Evolutionary conservation across 164 flowering plant genomes (phyloP), one percentile per base, ranked within the genome.

Genomic region (Vitis labrusca): DNA sequence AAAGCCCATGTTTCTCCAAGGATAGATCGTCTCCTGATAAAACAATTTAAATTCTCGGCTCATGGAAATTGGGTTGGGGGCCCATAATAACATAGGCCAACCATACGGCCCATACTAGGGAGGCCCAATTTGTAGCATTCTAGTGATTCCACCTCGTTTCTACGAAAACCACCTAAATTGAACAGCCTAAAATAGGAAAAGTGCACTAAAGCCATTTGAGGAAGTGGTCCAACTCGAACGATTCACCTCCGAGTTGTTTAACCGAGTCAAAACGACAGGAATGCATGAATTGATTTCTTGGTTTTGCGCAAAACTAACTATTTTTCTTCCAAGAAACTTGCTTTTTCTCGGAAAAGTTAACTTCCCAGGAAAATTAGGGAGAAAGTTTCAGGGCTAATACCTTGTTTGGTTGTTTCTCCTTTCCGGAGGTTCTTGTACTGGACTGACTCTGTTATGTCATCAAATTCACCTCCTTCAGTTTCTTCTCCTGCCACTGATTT

Each of bases 11-110:
- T 53, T 74, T 80, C 51, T 69, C 77, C 64, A 66, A 60, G 10
- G 79, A 73, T 13, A 57, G 48, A 50, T 78, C 78, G 70, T 81
- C 83, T 52, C 76, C 87, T 83, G 71, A 54, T 61, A 51, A 37
- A 63, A 10, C n/a, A 51, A 51, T 29, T 15, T 8, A 30, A 19
- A 30, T 9, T 47, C 17, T 10, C 10, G 50, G 9, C 55, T 23
- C 27, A 14, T 19, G n/a, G 50, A 64, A 47, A n/a, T 10, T 4
- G 53, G 10, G 3, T 63, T 15, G 66, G 13, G 3, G n/a, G 17
- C 4, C 4, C 17, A 9, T 14, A 49, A 62, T 23, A 53, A 19
- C 50, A 53, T n/a, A 23, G 27, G 27, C 27, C 27, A 23, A 23
- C 27, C 27, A 23, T 23, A 23, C 2, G 27, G 27, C 27, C 27